Base-by-base conservation (phyloP, 2,329 filamentous ascomycete genomes). In the Domatiomyces catenatus region DNA sequence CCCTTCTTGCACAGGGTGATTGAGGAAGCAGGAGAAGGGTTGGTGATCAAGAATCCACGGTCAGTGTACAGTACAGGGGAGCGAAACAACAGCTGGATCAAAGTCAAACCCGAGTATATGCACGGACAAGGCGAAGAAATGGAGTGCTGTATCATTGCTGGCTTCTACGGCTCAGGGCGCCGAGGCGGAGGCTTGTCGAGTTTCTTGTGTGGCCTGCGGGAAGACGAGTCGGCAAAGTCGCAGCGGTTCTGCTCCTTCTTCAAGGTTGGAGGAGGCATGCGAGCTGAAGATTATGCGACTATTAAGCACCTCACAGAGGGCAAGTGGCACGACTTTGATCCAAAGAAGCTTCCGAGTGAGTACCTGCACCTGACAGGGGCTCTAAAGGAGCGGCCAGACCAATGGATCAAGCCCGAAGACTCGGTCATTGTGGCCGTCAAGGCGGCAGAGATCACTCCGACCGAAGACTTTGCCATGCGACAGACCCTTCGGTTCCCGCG, bases 91-190 rank as follows among this genome's bases (percentile, higher is more conserved):
- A 86, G 94, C 66, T 98, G 92, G 92, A 83, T 95, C 69, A 98
- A 98, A 64, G 89, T 98, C 7, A 98, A 98, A 62, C 92, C 92
- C 1, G 92, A 98, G 57, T 98, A 98, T 66, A 95, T 96, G 89
- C 82, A 82, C 1, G 90, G 94, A 55, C 94, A 92, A 64, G 92
- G 92, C 54, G 90, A 96, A 67, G 86, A 84, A 0, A 77, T 98
- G 2, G 92, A 98, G 63, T 87, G 88, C 57, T 71, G 95, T 12
- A 74, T 98, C 15, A 79, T 98, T 49, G 92, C 90, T 50, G 92
- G 87, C 7, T 96, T 94, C 67, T 98, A 86, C 63, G 92, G 92
- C 12, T 86, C 84, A 26, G 92, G 92, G 0, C 80, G 77, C 50
- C 79, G 92, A 46, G 92, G 92, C 47, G 92, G 90, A 42, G 78